Conservation (phyloP, 768 basidiomycete species). For the Collybiopsis luxurians region DNA sequence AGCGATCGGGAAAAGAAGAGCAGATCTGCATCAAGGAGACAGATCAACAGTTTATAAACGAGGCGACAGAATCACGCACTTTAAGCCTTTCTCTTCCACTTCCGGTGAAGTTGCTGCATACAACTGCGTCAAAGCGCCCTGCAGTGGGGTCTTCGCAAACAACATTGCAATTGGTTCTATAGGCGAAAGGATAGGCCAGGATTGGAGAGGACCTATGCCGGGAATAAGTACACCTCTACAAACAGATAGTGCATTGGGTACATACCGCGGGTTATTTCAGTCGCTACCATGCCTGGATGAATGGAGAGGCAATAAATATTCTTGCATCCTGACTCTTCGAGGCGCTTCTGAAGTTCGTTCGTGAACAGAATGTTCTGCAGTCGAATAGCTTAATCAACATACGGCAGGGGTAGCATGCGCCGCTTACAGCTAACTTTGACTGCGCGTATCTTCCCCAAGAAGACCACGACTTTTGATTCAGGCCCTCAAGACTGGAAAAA, state of each 20-base stretch:
- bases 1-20: slow-evolving; percentile 7
- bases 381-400: background rate
- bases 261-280: background rate
- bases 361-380: slow-evolving; percentile 9
- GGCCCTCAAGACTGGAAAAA: slow-evolving; percentile 1
- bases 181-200: slow-evolving; percentile 6
- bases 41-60: background rate
- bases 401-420: background rate
- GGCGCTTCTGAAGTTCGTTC: slow-evolving; percentile 6
- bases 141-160: background rate
- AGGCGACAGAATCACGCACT: background rate
- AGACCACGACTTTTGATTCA: slow-evolving; percentile 4
- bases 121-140: slow-evolving; percentile 19
- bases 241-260: background rate
- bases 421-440: slow-evolving; percentile 5
- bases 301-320: slow-evolving; percentile 3
- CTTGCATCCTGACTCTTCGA: background rate
- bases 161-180: background rate
- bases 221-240: background rate
- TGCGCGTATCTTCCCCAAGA: slow-evolving; percentile 1
- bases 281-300: slow-evolving; percentile 6
- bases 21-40: background rate
- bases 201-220: background rate
- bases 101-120: slow-evolving; percentile 21
- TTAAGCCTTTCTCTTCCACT: slow-evolving; percentile 9